These are phyloP conservation scores for Decorospora gaudefroyi DNA, from an alignment of 2,329 filamentous ascomycete genomes.

Conservation along the genomic window DNA sequence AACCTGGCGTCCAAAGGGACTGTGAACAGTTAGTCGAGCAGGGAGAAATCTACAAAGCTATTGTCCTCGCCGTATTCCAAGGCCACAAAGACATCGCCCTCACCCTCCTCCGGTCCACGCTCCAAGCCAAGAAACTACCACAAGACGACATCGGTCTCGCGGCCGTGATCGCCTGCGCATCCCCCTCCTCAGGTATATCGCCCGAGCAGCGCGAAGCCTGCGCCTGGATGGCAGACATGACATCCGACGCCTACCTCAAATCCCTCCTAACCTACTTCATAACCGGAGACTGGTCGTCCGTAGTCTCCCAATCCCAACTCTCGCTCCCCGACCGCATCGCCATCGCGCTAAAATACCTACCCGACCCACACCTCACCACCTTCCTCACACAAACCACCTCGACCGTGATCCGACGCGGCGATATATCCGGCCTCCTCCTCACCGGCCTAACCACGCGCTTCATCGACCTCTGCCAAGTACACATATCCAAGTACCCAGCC, in stretches of 20 bases:
- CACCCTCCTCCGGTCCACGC: conserved; percentile 69
- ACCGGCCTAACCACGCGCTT: conserved; percentile 74
- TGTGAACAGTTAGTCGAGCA: conserved; percentile 58
- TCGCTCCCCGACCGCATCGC: conserved; percentile 75
- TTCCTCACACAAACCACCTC: conserved; percentile 60
- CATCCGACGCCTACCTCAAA: conserved; percentile 77
- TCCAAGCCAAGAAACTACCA: conserved; percentile 67
- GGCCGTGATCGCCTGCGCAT: conserved; percentile 54
- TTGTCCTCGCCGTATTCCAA: conserved; percentile 75
- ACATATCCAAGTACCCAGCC: conserved; percentile 70
- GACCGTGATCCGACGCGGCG: conserved; percentile 65
- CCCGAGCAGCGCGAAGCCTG: conserved; percentile 65
- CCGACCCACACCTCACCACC: conserved; percentile 53
- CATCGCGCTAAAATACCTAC: conserved; percentile 73
- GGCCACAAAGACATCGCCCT: conserved; percentile 71
- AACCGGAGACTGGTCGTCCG: conserved; percentile 74
- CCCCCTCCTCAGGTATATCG: conserved; percentile 50
- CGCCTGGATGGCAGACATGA: conserved; percentile 64
- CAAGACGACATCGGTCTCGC: conserved; percentile 54
- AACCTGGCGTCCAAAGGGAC: conserved; percentile 55
- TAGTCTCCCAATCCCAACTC: conserved; percentile 73
- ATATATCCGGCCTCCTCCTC: conserved; percentile 76
- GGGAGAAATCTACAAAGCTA: conserved; percentile 71
- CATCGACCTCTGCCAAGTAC: conserved; percentile 75
- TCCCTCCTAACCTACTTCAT: conserved; percentile 79